These are phyloP conservation scores for Malus sylvestris DNA, from an alignment of 306 rosid genomes.

Conservation along the genomic window DNA sequence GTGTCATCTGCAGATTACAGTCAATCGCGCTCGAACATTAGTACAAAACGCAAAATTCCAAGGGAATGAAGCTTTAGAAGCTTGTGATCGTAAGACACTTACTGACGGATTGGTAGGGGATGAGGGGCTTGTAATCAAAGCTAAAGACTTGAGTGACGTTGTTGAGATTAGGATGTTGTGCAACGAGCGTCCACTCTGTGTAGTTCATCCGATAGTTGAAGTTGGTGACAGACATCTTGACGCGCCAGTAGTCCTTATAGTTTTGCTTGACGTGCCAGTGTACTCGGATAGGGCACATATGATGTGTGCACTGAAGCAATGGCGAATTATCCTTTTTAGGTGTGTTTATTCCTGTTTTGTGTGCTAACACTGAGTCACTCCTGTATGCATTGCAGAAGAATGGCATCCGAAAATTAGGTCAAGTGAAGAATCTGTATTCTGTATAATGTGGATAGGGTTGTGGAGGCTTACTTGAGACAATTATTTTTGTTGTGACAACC, in stretches of 20 bases:
- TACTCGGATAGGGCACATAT: constrained; percentile 70
- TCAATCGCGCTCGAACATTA: not conserved
- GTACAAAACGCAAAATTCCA: not conserved
- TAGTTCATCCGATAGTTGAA: constrained; percentile 67
- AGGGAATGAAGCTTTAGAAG: not conserved
- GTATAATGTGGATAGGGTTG: not conserved
- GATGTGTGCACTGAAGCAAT: constrained; percentile 82
- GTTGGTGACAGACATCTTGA: constrained; percentile 72
- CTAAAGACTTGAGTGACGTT: constrained; percentile 89
- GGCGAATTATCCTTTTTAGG: constrained; percentile 57
- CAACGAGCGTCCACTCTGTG: constrained; percentile 76
- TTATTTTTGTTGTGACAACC: constrained; percentile 74
- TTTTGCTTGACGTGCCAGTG: constrained; percentile 89
- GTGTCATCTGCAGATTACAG: constrained; percentile 71
- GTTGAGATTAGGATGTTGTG: constrained; percentile 85
- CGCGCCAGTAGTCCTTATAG: constrained; percentile 80
- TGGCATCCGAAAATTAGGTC: not conserved
- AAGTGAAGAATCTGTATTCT: not conserved
- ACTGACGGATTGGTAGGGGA: constrained; percentile 81
- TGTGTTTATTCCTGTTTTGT: constrained; percentile 39
- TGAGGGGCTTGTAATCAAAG: constrained; percentile 78
- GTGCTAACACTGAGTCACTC: constrained; percentile 46
- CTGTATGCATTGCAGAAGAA: constrained; percentile 22
- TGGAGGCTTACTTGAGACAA: constrained; percentile 60
- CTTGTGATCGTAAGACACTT: constrained; percentile 12